phyloP scores from a whole-genome alignment of 2,329 filamentous ascomycete species.

The Colletotrichum noveboracense region DNA sequence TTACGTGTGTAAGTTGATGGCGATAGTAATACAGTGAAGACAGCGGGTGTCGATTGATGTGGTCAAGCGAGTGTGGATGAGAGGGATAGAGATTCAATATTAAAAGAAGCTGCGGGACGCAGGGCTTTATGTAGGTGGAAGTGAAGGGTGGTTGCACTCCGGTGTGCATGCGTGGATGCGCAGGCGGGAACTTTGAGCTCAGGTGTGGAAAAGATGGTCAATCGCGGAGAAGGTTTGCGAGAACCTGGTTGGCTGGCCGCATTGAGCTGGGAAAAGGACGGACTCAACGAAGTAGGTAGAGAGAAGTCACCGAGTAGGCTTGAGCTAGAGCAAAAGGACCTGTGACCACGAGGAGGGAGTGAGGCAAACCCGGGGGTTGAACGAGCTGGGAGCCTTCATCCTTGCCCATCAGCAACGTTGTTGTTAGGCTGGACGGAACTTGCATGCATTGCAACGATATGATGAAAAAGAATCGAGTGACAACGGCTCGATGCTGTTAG shows the following conservation, averaged over 20 bases:
- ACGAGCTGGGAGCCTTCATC: neutral
- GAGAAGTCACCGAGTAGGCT: neutral
- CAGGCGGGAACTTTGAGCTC: neutral
- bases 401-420: neutral
- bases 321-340: neutral
- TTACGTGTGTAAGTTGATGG: neutral
- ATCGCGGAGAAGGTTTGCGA: neutral
- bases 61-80: conserved; percentile 1
- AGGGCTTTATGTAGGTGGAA: conserved; percentile 15
- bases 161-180: neutral
- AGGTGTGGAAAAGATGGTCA: neutral
- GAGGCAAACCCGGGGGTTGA: neutral
- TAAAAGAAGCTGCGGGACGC: neutral
- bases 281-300: neutral
- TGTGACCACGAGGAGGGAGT: neutral
- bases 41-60: neutral
- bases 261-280: neutral
- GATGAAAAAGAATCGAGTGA: neutral
- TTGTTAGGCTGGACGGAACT: neutral
- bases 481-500: neutral
- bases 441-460: conserved; percentile 7
- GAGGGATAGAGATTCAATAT: neutral
- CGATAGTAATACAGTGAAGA: conserved; percentile 5
- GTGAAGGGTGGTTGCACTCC: neutral
- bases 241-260: neutral